These are phyloP conservation scores for Xylariaceae sp. DNA, from an alignment of 2,329 filamentous ascomycete species.

Conservation along the genomic window DNA sequence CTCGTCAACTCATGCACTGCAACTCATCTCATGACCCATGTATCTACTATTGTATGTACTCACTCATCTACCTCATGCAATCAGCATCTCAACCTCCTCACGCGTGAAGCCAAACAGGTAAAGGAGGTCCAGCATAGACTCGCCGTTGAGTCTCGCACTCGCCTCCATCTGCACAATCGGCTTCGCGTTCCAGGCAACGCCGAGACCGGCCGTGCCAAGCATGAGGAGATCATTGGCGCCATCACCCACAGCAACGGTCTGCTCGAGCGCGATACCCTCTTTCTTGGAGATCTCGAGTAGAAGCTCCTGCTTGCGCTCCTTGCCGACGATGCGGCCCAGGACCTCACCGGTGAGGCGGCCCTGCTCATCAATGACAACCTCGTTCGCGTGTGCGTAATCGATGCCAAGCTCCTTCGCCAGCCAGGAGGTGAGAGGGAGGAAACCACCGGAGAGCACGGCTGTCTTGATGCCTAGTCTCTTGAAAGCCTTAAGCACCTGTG, in stretches of 20 bases:
- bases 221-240: constrained; percentile 79
- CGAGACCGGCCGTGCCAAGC: constrained; percentile 69
- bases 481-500: constrained; percentile 66
- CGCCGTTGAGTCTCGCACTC: constrained; percentile 64
- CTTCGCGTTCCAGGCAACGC: constrained; percentile 81
- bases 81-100: constrained; percentile 54
- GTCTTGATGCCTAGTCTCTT: constrained; percentile 78
- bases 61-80: constrained; percentile 28
- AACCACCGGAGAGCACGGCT: constrained; percentile 87
- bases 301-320: constrained; percentile 67
- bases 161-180: constrained; percentile 75
- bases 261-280: constrained; percentile 59
- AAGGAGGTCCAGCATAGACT: constrained; percentile 65
- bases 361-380: constrained; percentile 60
- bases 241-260: constrained; percentile 71
- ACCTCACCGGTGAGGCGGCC: constrained; percentile 66
- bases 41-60: background rate
- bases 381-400: constrained; percentile 85
- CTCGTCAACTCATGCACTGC: background rate
- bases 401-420: constrained; percentile 74
- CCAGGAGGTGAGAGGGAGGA: constrained; percentile 84
- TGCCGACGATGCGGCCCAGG: constrained; percentile 67
- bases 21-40: background rate
- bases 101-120: constrained; percentile 68
- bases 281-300: constrained; percentile 64